These are phyloP conservation scores for Boletus subparvulus DNA, from an alignment of 768 basidiomycete genomes.

Conservation along the genomic window DNA sequence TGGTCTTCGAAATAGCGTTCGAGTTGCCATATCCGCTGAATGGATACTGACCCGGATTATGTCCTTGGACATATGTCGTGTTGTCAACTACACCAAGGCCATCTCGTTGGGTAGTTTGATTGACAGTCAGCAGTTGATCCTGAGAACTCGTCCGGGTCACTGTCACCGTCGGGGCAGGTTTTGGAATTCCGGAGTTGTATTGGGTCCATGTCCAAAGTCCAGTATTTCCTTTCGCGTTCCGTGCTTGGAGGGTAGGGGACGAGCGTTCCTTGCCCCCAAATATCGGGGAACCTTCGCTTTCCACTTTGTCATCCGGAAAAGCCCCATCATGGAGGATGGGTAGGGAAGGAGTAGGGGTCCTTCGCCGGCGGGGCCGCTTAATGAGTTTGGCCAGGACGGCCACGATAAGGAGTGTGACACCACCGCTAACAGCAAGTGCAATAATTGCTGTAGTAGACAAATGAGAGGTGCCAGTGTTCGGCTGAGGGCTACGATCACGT, in stretches of 20 bases:
- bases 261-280: constrained; percentile 76
- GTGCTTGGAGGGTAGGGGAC: constrained; percentile 31
- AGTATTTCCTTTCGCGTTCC: constrained; percentile 40
- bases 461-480: constrained; percentile 22
- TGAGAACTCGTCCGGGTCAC: constrained; percentile 27
- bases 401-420: constrained; percentile 47
- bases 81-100: constrained; percentile 4
- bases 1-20: constrained; percentile 21
- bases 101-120: constrained; percentile 9
- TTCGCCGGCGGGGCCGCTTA: constrained; percentile 48
- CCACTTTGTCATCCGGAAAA: constrained; percentile 44
- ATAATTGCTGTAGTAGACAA: constrained; percentile 51
- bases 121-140: constrained; percentile 7
- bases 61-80: constrained; percentile 17
- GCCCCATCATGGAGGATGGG: constrained; percentile 64
- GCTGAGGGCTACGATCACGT: constrained; percentile 9
- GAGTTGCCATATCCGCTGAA: constrained; percentile 29
- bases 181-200: constrained; percentile 43
- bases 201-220: constrained; percentile 59
- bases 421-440: constrained; percentile 52
- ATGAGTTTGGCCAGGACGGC: constrained; percentile 49
- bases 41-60: constrained; percentile 16
- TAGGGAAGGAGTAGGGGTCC: constrained; percentile 69
- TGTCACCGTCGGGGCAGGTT: constrained; percentile 23
- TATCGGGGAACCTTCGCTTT: constrained; percentile 62